A percentile compares a stretch with the other conserved stretches of the same genome.
phyloP scores from a whole-genome alignment of 2,329 filamentous ascomycete genomes.

The Didymella arachidicola region DNA sequence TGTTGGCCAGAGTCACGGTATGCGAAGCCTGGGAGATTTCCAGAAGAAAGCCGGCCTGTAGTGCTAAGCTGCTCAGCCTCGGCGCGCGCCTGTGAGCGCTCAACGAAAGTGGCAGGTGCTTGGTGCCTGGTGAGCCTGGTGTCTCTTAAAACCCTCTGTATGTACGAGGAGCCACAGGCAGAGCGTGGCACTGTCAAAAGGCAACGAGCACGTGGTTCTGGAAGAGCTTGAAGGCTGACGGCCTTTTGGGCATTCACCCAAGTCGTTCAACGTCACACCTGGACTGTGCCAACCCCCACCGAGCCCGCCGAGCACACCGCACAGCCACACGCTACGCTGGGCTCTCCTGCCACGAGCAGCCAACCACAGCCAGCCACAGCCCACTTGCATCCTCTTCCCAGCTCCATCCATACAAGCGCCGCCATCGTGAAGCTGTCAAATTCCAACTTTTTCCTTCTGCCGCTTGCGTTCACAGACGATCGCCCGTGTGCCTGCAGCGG shows the following conservation, averaged over 20 bases:
- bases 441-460: slow-evolving; percentile 22
- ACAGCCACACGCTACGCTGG: slow-evolving; percentile 24
- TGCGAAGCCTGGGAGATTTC: slow-evolving; percentile 7
- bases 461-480: slow-evolving; percentile 31
- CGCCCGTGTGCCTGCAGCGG: slow-evolving; percentile 44
- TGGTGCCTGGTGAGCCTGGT: slow-evolving; percentile 7
- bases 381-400: slow-evolving; percentile 13
- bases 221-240: slow-evolving; percentile 15
- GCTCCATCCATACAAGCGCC: slow-evolving; percentile 24
- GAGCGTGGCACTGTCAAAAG: background rate
- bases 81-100: slow-evolving; percentile 38
- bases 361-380: slow-evolving; percentile 29
- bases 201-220: slow-evolving; percentile 11
- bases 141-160: background rate
- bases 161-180: slow-evolving; percentile 10
- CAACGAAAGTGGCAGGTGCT: slow-evolving; percentile 22
- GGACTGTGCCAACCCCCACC: slow-evolving; percentile 18
- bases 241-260: slow-evolving; percentile 24
- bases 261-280: slow-evolving; percentile 19
- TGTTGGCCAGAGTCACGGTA: slow-evolving; percentile 23
- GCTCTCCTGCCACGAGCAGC: slow-evolving; percentile 5
- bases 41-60: slow-evolving; percentile 6
- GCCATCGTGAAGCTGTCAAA: slow-evolving; percentile 18
- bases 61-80: slow-evolving; percentile 31
- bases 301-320: slow-evolving; percentile 10